Evolutionary conservation across 441 rosid genomes (phyloP).

Genomic region (Rhodomyrtus psidioides): DNA sequence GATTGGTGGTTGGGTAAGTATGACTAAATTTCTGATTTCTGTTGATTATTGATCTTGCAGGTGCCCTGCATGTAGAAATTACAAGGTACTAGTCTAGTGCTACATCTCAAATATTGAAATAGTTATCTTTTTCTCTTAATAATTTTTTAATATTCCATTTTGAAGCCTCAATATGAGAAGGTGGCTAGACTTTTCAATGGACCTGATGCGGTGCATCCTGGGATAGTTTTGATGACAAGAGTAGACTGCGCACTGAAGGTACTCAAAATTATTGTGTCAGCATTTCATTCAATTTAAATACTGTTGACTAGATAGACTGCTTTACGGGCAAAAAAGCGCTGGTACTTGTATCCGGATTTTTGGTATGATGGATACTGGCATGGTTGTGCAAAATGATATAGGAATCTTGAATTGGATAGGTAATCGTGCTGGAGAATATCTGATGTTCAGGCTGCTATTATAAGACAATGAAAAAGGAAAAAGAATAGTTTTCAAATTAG

Average conservation of each 20-base stretch:
- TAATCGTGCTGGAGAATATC: not conserved
- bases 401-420: not conserved
- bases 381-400: not conserved
- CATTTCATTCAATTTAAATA: not conserved
- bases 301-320: not conserved
- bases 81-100: constrained; percentile 50
- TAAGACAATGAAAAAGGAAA: not conserved
- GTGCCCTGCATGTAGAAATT: constrained; percentile 98
- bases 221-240: constrained; percentile 69
- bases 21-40: not conserved
- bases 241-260: constrained; percentile 94
- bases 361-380: not conserved
- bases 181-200: constrained; percentile 95
- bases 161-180: constrained; percentile 88
- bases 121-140: constrained; percentile 1
- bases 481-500: not conserved
- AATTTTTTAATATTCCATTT: constrained; percentile 12
- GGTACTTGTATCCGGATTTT: not conserved
- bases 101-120: not conserved
- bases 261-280: constrained; percentile 1
- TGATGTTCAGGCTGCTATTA: not conserved
- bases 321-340: not conserved
- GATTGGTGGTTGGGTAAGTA: not conserved
- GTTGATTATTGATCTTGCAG: constrained; percentile 28
- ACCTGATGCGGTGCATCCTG: constrained; percentile 89